Evolutionary conservation across 768 basidiomycete genomes (phyloP).

Genomic region (Xanthoconium purpureum): DNA sequence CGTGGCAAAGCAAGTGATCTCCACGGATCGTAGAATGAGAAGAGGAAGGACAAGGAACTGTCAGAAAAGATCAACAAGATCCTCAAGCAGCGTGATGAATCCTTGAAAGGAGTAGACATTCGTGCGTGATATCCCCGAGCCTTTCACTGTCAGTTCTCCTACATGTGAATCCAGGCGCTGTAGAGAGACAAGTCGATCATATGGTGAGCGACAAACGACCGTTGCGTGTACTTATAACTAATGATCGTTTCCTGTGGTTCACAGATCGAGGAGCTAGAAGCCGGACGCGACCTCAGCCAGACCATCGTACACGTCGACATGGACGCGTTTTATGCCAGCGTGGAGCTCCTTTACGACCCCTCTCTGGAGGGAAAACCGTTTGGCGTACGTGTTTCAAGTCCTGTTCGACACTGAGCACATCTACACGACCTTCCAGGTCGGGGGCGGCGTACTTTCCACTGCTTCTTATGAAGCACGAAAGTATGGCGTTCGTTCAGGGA

Average conservation of each 20-base stretch:
- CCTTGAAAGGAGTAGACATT: constrained; percentile 53
- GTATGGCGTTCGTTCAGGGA: constrained; percentile 88
- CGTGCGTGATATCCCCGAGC: constrained; percentile 37
- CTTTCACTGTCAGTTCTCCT: background rate
- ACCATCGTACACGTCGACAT: constrained; percentile 93
- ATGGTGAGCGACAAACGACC: constrained; percentile 47
- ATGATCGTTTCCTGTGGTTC: background rate
- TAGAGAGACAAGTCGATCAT: constrained; percentile 67
- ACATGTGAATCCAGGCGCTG: constrained; percentile 39
- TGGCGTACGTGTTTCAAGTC: constrained; percentile 45
- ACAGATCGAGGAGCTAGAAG: constrained; percentile 67
- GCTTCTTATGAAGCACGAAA: constrained; percentile 92
- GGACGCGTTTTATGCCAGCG: constrained; percentile 89
- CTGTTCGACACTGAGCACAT: background rate
- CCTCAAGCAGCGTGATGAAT: constrained; percentile 60
- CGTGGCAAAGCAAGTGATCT: constrained; percentile 1
- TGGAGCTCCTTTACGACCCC: constrained; percentile 68
- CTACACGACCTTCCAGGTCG: constrained; percentile 48
- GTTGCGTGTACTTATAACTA: background rate
- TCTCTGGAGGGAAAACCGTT: constrained; percentile 69
- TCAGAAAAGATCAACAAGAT: constrained; percentile 73
- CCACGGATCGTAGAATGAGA: constrained; percentile 64
- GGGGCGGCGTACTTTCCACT: constrained; percentile 79
- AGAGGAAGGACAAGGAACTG: constrained; percentile 82
- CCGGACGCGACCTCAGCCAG: constrained; percentile 73